Evolutionary conservation across 108 stramenopile genomes (phyloP).

Genomic region (Cylindrotheca closterium): DNA sequence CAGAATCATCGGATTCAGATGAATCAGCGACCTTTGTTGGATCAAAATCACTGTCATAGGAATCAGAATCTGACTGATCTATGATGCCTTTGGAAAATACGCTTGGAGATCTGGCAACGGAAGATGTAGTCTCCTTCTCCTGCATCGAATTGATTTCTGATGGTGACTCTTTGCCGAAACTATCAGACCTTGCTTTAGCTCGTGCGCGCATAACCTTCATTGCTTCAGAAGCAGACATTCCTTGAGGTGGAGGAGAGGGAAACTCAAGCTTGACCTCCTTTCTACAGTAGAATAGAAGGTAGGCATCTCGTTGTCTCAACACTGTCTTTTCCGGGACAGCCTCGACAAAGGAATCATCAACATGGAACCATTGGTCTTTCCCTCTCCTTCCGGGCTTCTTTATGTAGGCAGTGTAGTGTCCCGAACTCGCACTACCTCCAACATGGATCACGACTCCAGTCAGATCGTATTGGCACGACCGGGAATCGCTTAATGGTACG

Average conservation of each 20-base stretch:
- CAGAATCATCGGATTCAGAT: too few species aligned
- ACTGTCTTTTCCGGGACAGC: conserved; percentile 72
- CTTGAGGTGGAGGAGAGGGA: conserved; percentile 50
- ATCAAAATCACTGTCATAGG: too few species aligned
- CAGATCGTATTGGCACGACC: conserved; percentile 63
- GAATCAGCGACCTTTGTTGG: too few species aligned
- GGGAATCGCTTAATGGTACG: conserved; percentile 74
- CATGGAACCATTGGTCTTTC: conserved; percentile 61
- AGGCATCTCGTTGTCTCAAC: conserved; percentile 68
- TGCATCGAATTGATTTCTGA: neutral
- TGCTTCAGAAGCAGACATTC: conserved; percentile 49
- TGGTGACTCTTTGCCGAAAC: conserved; percentile 2
- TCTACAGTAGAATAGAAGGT: conserved; percentile 78
- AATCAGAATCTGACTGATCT: too few species aligned
- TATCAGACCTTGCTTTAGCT: conserved; percentile 40
- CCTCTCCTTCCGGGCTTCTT: conserved; percentile 47
- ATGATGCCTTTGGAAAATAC: too few species aligned
- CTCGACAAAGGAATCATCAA: conserved; percentile 82
- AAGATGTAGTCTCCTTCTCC: conserved; percentile 3
- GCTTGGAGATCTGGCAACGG: too few species aligned
- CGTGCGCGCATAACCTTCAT: conserved; percentile 31
- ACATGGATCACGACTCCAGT: conserved; percentile 82
- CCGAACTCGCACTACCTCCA: conserved; percentile 70
- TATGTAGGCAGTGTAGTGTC: conserved; percentile 84
- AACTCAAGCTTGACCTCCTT: conserved; percentile 80